Base-by-base conservation (phyloP, 305 asterid genomes). In the Fraxinus greggii region DNA sequence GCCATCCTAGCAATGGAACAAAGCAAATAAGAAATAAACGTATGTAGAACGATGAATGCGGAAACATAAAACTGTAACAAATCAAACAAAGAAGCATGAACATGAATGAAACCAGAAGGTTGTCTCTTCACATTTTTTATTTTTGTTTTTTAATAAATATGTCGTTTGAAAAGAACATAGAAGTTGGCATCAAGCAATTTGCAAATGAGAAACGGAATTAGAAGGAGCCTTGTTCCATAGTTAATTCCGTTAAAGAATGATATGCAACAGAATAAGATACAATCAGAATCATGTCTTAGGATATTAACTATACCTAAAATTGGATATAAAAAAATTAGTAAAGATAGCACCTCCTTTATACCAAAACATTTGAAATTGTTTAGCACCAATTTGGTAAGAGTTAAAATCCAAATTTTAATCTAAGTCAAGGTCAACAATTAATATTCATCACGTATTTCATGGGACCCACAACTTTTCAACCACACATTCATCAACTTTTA, bases 31-130 rank as follows among this genome's bases (percentile, higher is more conserved):
- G n/a, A 63, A 63, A 63, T 63, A 63, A 63, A 63, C 15, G 33
- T 24, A 63, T 9, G 33, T n/a, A 69, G 35, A 73, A 87, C 45
- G 40, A 79, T 65, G 23, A 75, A 48, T 33, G 83, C 81, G 77
- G 19, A 9, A 63, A 45, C 61, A 12, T 36, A 24, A 31, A 72
- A 28, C 28, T 32, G 12, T 13, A 13, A 73, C 26, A 0, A 28
- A 67, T 28, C 74, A 59, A 76, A 65, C 32, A 74, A 76, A 15
- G 36, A 77, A 15, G 65, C 70, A 82, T 75, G 33, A 73, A 67
- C 29, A 21, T 21, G 29, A 42, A 79, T 69, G 31, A n/a, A 81
- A 19, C 74, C 82, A 69, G 29, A 75, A 81, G 70, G 78, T 19
- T 74, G 77, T 31, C 15, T 21, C 63, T 51, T 40, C 76, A 73